Base-by-base conservation (phyloP, 176 grass and related monocot genomes). In the Areca catechu region DNA sequence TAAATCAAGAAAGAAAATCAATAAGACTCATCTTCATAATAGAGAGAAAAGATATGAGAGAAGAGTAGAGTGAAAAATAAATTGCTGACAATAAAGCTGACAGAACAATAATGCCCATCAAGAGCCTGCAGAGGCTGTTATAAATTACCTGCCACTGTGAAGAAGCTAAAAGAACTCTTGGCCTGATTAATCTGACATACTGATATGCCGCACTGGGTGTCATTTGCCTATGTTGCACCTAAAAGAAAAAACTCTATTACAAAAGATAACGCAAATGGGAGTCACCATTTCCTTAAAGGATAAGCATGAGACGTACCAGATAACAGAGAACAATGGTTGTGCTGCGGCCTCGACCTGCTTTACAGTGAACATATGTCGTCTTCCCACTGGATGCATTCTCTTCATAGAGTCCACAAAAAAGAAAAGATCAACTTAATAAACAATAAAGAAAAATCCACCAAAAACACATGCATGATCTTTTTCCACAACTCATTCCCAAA, bases 311-410 rank as follows among this genome's bases (percentile, higher is more conserved):
- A 5, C 70, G 19, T 48, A 98, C 87, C 93, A 98, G 85, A 60
- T 92, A 98, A 78, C 93, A 98, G 54, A 98, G 79, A 53, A 98
- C 93, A 73, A 98, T 80, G 9, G 93, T 98, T 24, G 88, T 92
- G 84, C 88, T 98, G 24, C 93, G 87, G 19, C 93, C 93, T 61
- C 87, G 83, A 60, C 93, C 93, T 77, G 93, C 93, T 98, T 98
- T 98, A 81, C 93, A 98, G 54, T 98, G 93, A 60, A 98, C 88
- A 73, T 98, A 98, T 23, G 88, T 89, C 54, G 65, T 77, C 59
- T 89, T 88, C 63, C 78, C 83, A 73, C 69, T 70, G 20, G 60
- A 69, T 65, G 81, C 67, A 58, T 85, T 88, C 56, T 25, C 70
- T 72, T 71, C 16, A 16, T 7, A 70, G 23, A 20, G 4, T 56